A percentile compares a stretch with the other conserved stretches of the same genome.
Conservation (phyloP, 768 basidiomycete species). For the Candolleomyces aberdarensis region DNA sequence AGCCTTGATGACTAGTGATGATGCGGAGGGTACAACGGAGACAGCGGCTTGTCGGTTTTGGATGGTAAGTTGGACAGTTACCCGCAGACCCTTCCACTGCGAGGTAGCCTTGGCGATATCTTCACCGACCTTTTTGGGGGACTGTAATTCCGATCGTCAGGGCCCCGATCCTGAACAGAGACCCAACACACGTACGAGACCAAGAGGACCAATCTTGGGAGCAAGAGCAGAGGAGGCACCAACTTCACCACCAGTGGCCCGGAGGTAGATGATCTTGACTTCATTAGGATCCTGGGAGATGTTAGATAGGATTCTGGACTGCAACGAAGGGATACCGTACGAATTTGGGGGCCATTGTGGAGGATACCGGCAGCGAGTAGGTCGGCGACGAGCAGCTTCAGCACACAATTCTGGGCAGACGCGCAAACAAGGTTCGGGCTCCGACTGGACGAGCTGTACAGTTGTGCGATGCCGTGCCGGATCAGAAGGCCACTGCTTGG, state of each 20-base stretch:
- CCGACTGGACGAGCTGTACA: slow-evolving; percentile 58
- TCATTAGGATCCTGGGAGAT: slow-evolving; percentile 84
- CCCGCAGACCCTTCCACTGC: slow-evolving; percentile 99
- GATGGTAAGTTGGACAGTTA: slow-evolving; percentile 98
- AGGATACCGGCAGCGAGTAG: slow-evolving; percentile 14
- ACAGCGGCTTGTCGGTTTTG: slow-evolving; percentile 99
- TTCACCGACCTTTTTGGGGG: slow-evolving; percentile 99
- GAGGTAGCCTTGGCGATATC: slow-evolving; percentile 99
- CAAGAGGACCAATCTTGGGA: slow-evolving; percentile 99
- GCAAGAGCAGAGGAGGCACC: slow-evolving; percentile 98
- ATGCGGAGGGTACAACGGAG: slow-evolving; percentile 95
- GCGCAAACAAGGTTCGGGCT: slow-evolving; percentile 46
- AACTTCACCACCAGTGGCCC: slow-evolving; percentile 98
- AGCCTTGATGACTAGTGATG: slow-evolving; percentile 95
- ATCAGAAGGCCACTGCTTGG: slow-evolving; percentile 25
- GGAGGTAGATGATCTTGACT: slow-evolving; percentile 98
- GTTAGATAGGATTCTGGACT: not conserved
- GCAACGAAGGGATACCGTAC: slow-evolving; percentile 30
- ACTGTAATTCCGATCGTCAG: slow-evolving; percentile 45
- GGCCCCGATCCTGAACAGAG: not conserved
- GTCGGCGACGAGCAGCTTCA: slow-evolving; percentile 9
- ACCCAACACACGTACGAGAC: slow-evolving; percentile 68
- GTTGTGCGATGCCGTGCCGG: slow-evolving; percentile 15
- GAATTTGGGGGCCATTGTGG: slow-evolving; percentile 52
- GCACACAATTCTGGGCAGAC: slow-evolving; percentile 9